Percentiles rank a stretch among this genome's conserved stretches.
Conservation (phyloP, 2,329 filamentous ascomycete species). For the Diaporthe capsici region DNA sequence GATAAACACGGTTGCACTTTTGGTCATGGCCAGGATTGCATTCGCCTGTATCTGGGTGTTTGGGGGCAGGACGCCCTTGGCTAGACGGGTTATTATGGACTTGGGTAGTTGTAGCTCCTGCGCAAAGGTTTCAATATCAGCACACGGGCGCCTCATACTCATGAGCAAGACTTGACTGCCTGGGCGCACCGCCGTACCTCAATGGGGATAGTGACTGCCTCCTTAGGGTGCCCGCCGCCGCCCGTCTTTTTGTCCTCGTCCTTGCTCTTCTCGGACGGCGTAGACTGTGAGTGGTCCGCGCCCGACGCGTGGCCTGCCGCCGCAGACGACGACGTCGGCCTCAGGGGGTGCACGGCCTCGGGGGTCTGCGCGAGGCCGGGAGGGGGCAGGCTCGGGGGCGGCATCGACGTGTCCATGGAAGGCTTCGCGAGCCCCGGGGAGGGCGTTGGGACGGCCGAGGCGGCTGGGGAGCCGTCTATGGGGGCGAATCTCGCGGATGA, state of each 20-base stretch:
- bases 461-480: slow-evolving; percentile 52
- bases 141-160: not conserved
- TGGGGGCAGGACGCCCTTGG: slow-evolving; percentile 83
- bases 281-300: slow-evolving; percentile 38
- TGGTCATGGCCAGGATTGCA: slow-evolving; percentile 83
- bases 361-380: slow-evolving; percentile 40
- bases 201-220: slow-evolving; percentile 67
- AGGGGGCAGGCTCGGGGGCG: slow-evolving; percentile 44
- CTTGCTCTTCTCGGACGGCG: slow-evolving; percentile 45
- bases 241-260: slow-evolving; percentile 53
- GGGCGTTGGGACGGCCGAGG: slow-evolving; percentile 37
- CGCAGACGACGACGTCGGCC: slow-evolving; percentile 45
- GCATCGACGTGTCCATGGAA: slow-evolving; percentile 43
- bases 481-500: slow-evolving; percentile 61
- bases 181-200: slow-evolving; percentile 58
- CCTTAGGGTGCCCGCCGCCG: slow-evolving; percentile 50
- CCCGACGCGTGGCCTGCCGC: slow-evolving; percentile 37
- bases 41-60: slow-evolving; percentile 89
- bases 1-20: slow-evolving; percentile 87
- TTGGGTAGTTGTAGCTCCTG: slow-evolving; percentile 84
- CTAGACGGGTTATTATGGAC: slow-evolving; percentile 83
- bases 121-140: slow-evolving; percentile 13
- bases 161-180: not conserved
- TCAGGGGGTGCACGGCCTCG: slow-evolving; percentile 43
- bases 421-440: slow-evolving; percentile 45